Conservation (phyloP, 192 early-diverging fungal species). For the Gigaspora rosea region DNA sequence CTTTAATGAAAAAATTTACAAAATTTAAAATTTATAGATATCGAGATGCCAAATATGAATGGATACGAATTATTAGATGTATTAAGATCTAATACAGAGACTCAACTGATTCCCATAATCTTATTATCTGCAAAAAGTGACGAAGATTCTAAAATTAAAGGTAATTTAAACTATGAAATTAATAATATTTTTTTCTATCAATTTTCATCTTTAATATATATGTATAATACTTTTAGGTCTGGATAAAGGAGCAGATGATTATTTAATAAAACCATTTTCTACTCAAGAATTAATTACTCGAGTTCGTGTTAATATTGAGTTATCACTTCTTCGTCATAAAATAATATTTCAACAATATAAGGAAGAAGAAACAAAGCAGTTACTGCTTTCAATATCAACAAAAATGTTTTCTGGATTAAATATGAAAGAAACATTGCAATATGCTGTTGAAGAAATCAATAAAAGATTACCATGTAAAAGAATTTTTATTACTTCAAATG, state of each 20-base stretch:
- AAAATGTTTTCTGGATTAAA: slow-evolving; percentile 41
- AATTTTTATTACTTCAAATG: slow-evolving; percentile 31
- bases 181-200: too few species aligned
- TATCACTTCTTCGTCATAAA: slow-evolving; percentile 45
- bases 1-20: too few species aligned
- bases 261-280: slow-evolving; percentile 36
- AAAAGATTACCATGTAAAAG: neutral
- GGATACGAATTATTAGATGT: too few species aligned
- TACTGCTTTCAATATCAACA: slow-evolving; percentile 31
- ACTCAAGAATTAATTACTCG: too few species aligned
- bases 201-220: too few species aligned
- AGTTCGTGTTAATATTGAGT: slow-evolving; percentile 47
- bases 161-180: too few species aligned
- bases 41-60: too few species aligned
- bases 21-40: neutral
- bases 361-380: too few species aligned
- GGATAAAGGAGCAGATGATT: slow-evolving; percentile 61
- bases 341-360: slow-evolving; percentile 39
- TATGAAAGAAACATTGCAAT: slow-evolving; percentile 37
- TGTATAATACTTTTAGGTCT: slow-evolving; percentile 13
- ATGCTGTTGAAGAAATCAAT: slow-evolving; percentile 38
- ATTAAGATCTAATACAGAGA: too few species aligned
- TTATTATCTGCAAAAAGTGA: slow-evolving; percentile 56
- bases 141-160: slow-evolving; percentile 33
- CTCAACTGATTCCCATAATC: slow-evolving; percentile 39